Base-by-base conservation (phyloP, 2,329 filamentous ascomycete genomes). In the Alternaria conjuncta region DNA sequence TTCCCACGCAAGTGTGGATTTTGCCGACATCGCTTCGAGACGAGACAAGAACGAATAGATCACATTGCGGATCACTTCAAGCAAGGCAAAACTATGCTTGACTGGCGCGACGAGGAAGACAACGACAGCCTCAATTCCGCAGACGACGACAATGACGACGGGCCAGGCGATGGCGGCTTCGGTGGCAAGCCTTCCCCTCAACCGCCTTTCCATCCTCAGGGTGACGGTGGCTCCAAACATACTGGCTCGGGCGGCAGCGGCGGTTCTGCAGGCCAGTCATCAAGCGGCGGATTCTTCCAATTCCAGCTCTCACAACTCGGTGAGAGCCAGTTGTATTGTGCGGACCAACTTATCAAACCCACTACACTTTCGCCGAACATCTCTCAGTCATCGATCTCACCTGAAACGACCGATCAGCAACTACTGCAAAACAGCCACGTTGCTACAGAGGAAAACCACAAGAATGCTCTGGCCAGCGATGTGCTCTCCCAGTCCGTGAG, bases 1-100 rank as follows among this genome's bases (percentile, higher is more conserved):
- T 79, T 80, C 57, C 78, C 78, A 21, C 66, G 75, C 13, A 72
- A 72, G 47, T 80, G 78, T 55, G 78, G 78, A 8, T 80, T 80
- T 65, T 80, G 78, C 57, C 68, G 71, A 56, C 73, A 79, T 57
- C 71, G 70, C 10, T 79, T 79, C 61, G 64, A 63, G 4, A 75
- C 73, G 2, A 68, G 77, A 60, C 76, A 80, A 54, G 77, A 79
- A 49, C 73, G 78, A 36, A 80, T 79, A 61, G 76, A 80, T 43
- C 78, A 80, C 41, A 77, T 80, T n/a, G 76, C 75, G 60, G 74
- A 78, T 9, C 78, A 80, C 65, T 80, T 80, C 70, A 78, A 78
- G 58, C 69, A 78, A 51, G 78, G 78, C 51, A 79, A 79, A 66
- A 75, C 70, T 55, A 80, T 80, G 77, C 72, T 79, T 36, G 76